phyloP scores from a whole-genome alignment of 768 basidiomycete genomes.

The Calvatia gigantea region DNA sequence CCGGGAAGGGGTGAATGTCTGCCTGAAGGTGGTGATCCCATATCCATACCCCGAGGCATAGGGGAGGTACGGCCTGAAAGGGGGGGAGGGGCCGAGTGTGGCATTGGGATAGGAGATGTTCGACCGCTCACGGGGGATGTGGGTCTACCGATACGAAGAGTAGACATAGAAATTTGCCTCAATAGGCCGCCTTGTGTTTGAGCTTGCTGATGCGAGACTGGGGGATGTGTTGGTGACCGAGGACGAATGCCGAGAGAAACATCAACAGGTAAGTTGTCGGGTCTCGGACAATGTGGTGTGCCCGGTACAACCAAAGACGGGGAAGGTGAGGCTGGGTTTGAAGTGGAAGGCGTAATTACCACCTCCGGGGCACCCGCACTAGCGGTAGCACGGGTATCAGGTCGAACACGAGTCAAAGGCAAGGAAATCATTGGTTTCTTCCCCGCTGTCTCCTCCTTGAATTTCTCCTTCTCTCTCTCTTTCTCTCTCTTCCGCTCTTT shows the following conservation, averaged over 20 bases:
- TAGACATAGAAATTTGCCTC: neutral
- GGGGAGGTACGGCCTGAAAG: slow-evolving; percentile 12
- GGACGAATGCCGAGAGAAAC: neutral
- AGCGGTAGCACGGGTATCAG: neutral
- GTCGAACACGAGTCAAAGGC: slow-evolving; percentile 5
- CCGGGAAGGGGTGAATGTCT: slow-evolving; percentile 20
- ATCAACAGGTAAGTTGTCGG: neutral
- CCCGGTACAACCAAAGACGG: neutral
- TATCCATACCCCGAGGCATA: slow-evolving; percentile 4
- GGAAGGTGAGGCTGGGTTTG: neutral
- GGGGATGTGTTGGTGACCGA: neutral
- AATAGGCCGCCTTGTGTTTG: neutral
- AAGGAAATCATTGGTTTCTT: slow-evolving; percentile 10
- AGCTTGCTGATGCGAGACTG: neutral
- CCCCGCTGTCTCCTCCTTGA: slow-evolving; percentile 1
- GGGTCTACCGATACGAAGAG: neutral
- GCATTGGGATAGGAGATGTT: neutral
- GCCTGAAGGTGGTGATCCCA: slow-evolving; percentile 4
- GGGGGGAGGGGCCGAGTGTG: neutral
- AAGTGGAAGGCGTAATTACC: neutral
- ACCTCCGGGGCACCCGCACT: neutral
- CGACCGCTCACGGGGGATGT: neutral
- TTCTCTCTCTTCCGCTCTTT: slow-evolving; percentile 1
- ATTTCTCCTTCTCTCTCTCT: neutral
- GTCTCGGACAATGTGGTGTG: neutral